A percentile compares a stretch with the other conserved stretches of the same genome.
These are phyloP conservation scores for Dryas alaskensis DNA, from an alignment of 306 rosid genomes.

Conservation along the genomic window DNA sequence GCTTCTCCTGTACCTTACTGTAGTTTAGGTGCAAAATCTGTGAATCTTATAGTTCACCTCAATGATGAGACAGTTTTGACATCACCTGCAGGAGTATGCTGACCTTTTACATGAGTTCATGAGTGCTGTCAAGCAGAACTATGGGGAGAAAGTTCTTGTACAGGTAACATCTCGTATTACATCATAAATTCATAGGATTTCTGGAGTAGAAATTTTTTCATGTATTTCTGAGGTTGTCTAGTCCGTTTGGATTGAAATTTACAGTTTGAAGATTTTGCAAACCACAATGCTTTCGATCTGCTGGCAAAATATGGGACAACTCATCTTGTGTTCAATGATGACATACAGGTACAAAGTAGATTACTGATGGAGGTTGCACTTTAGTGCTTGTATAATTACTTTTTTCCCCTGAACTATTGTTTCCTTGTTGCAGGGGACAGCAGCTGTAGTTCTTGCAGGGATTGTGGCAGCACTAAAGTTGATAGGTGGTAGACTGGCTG, in stretches of 20 bases:
- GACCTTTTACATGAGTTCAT: conserved; percentile 89
- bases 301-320: conserved; percentile 75
- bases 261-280: conserved; percentile 99
- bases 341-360: conserved; percentile 64
- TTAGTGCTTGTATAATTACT: not conserved
- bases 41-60: conserved; percentile 9
- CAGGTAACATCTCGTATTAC: conserved; percentile 52
- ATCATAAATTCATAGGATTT: conserved; percentile 17
- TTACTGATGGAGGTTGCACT: conserved; percentile 5
- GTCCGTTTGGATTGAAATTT: conserved; percentile 29
- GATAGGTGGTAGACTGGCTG: conserved; percentile 68
- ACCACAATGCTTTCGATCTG: conserved; percentile 95
- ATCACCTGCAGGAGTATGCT: conserved; percentile 65
- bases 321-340: conserved; percentile 93
- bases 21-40: conserved; percentile 11
- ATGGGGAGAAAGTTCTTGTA: conserved; percentile 85
- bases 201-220: conserved; percentile 7
- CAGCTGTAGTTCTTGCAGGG: conserved; percentile 93
- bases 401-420: conserved; percentile 3
- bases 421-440: conserved; percentile 73
- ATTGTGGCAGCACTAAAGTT: conserved; percentile 81
- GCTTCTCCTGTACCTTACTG: conserved; percentile 17
- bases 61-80: conserved; percentile 25
- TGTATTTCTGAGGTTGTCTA: conserved; percentile 23
- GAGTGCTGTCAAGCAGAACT: conserved; percentile 94